Evolutionary conservation across 371 early-diverging fungal species (phyloP).

Genomic region (Apophysomyces sp.): DNA sequence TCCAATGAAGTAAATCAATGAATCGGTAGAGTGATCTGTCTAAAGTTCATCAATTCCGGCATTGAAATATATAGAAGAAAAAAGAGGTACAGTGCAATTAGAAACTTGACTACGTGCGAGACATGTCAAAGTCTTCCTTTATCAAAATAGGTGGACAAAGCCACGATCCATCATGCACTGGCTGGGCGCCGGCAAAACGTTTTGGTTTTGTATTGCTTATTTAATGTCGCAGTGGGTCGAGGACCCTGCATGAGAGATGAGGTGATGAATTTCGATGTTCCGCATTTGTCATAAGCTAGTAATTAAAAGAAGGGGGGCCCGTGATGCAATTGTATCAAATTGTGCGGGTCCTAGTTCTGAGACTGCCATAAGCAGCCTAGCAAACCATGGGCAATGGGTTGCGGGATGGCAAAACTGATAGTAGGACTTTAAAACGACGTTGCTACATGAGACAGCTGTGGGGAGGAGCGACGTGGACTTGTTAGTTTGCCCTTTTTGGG

Average conservation of each 20-base stretch:
- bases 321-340: background rate
- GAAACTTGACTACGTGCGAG: background rate
- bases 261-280: background rate
- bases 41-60: too few relatives aligned
- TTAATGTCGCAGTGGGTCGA: background rate
- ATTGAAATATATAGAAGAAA: background rate
- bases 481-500: background rate
- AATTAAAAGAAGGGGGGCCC: background rate
- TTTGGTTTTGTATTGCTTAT: too few relatives aligned
- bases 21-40: too few relatives aligned
- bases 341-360: background rate
- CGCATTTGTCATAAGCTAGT: background rate
- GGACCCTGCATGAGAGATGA: conserved; percentile 1
- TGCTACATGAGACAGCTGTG: background rate
- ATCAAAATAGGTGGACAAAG: background rate
- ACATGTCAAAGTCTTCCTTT: background rate
- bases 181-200: too few relatives aligned
- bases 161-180: too few relatives aligned
- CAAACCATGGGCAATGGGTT: background rate
- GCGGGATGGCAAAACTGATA: background rate
- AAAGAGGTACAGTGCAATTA: background rate
- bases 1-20: too few relatives aligned
- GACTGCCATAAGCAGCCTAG: background rate
- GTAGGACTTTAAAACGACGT: background rate
- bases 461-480: background rate